Evolutionary conservation across 441 rosid species (phyloP), one percentile per base, ranked within the genome.

Genomic region (Flueggea neowawraea): DNA sequence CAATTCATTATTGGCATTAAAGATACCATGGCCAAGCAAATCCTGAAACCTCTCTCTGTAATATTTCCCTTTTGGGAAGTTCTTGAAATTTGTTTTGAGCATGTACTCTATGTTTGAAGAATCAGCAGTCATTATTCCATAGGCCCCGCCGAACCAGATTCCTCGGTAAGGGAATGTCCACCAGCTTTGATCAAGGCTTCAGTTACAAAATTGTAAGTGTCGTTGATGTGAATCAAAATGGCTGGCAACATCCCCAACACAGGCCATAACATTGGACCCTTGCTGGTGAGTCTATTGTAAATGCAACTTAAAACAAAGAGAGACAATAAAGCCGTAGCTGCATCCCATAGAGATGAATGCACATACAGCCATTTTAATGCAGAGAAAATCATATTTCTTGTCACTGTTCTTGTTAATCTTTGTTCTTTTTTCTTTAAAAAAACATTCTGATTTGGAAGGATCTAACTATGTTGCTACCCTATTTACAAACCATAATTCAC

Each of bases 41-140:
- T 91, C 94, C 0, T 39, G 45, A 56, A 91, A 88, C 65, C 86
- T 76, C 55, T 87, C 88, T 55, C 78, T 67, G 51, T 70, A 85
- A 62, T 75, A 83, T n/a, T 66, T 62, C 12, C 97, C 96, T 74
- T 91, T 86, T 0, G 93, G 96, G 54, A 72, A 91, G 82, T 88
- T 91, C 36, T 65, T 73, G 76, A 88, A 91, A 50, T 82, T 78
- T 14, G 94, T 85, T 63, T 69, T 81, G 52, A 88, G 82, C 78
- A 82, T 78, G 65, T 91, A 80, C 53, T 88, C 89, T 43, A 88
- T 53, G 69, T 84, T 84, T 58, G 76, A 72, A 4, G 94, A 86
- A 31, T 83, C 74, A 39, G 69, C 71, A 0, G 91, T 91, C 56
- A 80, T 62, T 55, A 90, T 67, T 56, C 94, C 94, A 53, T 56